Base-by-base conservation (phyloP, 1,139 yeast genomes). In the Nakaseomyces uthaithaninus region DNA sequence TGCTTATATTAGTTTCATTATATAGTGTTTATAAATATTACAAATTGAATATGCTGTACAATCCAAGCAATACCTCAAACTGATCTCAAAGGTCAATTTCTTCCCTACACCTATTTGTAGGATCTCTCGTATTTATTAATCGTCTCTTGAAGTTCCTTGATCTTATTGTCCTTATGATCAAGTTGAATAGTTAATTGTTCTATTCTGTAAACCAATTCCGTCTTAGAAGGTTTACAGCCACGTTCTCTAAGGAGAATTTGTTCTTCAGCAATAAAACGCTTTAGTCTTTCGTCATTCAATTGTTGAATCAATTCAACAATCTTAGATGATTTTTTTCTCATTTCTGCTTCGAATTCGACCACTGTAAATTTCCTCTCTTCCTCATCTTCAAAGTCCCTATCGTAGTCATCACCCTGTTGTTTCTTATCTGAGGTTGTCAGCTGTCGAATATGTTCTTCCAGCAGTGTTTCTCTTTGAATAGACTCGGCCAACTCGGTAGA, bases 401-500 rank as follows among this genome's bases (percentile, higher is more conserved):
- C 22, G 22, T 39, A 18, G n/a, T 45, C 35, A 15, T 39, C 45
- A 16, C 37, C 39, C 23, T 41, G 4, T 20, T 30, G 30, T 3
- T 36, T 40, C 16, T 38, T 38, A 4, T 40, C 39, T 3, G 38
- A 30, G 3, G 44, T 33, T 20, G 43, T 39, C 3, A 37, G n/a
- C 8, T 38, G 44, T 3, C 50, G 60, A n/a, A 78, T 45, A 39
- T 64, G 65, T 40, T 66, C 65, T 52, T 80, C 87, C 33, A 81
- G 56, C 7, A 66, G 59, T 19, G 80, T 65, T 57, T 82, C 93
- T 37, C 91, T 65, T 40, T 74, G 72, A 39, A 82, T 79, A 0
- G 87, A 77, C 17, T 76, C 73, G 0, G 87, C 89, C 39, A 82
- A 66, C 53, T 82, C 93, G 16, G 74, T 72, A 2, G 89, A 78